These are phyloP conservation scores for Capronia epimyces DNA, from an alignment of 2,329 filamentous ascomycete species.

Conservation along the genomic window DNA sequence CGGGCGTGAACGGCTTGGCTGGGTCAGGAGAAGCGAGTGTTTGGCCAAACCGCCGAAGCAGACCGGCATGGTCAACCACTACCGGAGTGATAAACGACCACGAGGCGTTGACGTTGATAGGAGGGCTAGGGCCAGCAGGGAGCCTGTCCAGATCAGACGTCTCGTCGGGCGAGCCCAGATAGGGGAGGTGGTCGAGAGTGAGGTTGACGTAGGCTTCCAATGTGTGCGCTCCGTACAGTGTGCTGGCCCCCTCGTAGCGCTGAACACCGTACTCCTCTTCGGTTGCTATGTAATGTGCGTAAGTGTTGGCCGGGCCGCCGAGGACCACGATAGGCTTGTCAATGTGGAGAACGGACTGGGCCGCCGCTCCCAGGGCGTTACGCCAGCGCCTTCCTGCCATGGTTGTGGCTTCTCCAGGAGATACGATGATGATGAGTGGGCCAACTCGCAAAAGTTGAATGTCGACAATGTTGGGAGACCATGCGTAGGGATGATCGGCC, in stretches of 20 bases:
- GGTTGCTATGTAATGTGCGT: conserved; percentile 76
- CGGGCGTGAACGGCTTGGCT: conserved; percentile 51
- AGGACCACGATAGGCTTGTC: conserved; percentile 67
- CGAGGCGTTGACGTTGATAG: conserved; percentile 70
- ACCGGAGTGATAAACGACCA: conserved; percentile 76
- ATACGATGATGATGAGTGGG: conserved; percentile 75
- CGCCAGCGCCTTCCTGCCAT: conserved; percentile 91
- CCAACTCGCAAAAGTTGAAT: conserved; percentile 80
- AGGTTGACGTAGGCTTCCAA: conserved; percentile 84
- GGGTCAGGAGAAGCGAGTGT: conserved; percentile 54
- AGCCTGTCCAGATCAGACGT: conserved; percentile 41
- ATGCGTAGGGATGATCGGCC: conserved; percentile 69
- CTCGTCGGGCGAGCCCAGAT: conserved; percentile 45
- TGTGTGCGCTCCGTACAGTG: conserved; percentile 76
- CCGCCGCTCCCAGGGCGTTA: conserved; percentile 57
- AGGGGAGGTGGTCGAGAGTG: conserved; percentile 65
- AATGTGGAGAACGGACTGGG: conserved; percentile 48
- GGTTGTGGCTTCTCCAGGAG: conserved; percentile 81
- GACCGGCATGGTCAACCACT: conserved; percentile 62
- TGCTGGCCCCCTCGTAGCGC: conserved; percentile 92
- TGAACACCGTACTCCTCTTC: conserved; percentile 77
- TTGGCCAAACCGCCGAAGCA: conserved; percentile 65
- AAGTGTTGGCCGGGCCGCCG: conserved; percentile 84
- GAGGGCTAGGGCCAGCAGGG: conserved; percentile 58
- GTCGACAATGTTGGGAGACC: conserved; percentile 89